Percentiles rank a stretch among this genome's conserved stretches.
Conservation (phyloP, 2,329 filamentous ascomycete species). For the Dothistroma pini region DNA sequence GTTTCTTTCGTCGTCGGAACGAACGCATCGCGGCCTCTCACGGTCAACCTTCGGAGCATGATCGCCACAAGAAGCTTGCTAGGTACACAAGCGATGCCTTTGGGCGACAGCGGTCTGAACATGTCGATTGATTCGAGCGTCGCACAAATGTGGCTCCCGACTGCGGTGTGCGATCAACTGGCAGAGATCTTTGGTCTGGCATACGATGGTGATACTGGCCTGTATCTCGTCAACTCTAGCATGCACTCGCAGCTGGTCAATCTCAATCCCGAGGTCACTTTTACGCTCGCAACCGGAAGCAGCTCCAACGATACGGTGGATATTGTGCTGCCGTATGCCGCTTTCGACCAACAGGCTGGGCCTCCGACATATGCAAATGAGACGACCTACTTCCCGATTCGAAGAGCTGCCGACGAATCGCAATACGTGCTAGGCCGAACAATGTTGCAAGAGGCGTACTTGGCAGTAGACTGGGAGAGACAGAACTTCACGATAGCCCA, state of each 20-base stretch:
- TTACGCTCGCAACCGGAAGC: constrained; percentile 26
- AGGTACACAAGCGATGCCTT: constrained; percentile 29
- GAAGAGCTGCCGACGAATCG: constrained; percentile 24
- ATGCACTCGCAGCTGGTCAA: constrained; percentile 33
- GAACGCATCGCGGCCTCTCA: constrained; percentile 32
- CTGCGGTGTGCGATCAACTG: constrained; percentile 37
- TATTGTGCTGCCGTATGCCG: constrained; percentile 31
- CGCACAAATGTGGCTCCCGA: constrained; percentile 40
- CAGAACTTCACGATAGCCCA: constrained; percentile 17
- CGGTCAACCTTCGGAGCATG: constrained; percentile 13
- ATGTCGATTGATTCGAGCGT: constrained; percentile 39
- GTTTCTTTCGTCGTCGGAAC: constrained; percentile 53
- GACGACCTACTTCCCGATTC: constrained; percentile 27
- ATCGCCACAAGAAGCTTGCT: neutral
- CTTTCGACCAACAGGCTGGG: constrained; percentile 30
- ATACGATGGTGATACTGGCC: constrained; percentile 36
- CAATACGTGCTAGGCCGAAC: constrained; percentile 30
- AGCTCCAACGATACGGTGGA: constrained; percentile 13
- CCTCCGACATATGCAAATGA: constrained; percentile 14
- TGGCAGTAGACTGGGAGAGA: constrained; percentile 20
- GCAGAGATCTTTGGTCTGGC: constrained; percentile 38
- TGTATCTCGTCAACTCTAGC: constrained; percentile 40
- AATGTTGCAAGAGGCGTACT: constrained; percentile 32
- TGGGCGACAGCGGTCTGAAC: constrained; percentile 10
- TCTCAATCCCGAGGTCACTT: constrained; percentile 37